Evolutionary conservation across 495 filamentous ascomycete genomes (phyloP), one percentile per base, ranked within the genome.

Genomic region (Melanomma pulvis-pyrius): DNA sequence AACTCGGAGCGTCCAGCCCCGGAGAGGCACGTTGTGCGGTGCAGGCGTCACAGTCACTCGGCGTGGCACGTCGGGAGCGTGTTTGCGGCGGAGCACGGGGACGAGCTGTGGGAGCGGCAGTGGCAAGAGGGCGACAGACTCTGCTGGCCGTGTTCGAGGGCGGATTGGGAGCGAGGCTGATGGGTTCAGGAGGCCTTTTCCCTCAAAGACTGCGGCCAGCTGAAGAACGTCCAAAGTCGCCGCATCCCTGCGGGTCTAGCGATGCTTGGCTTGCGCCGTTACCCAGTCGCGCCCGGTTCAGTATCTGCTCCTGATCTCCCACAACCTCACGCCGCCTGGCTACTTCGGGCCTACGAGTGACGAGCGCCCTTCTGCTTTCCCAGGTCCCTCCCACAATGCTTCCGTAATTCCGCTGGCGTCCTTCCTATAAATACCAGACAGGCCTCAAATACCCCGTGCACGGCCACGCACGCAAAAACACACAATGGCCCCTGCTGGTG

Each of bases 111-210:
- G 53, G 41, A 22, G 21, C n/a, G 32, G 21, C 17, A 26, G 2
- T 28, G 29, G 51, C 28, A 11, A 25, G 28, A 29, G 8, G 2
- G 51, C 51, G 24, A 26, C 53, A 57, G 30, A 44, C 19, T 17
- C 4, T 57, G 53, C 53, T 41, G 32, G 53, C 30, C 21, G 25
- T 15, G 32, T 25, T 54, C 26, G 51, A 24, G 41, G 29, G 52
- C 11, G 26, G 15, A 17, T 4, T 57, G 12, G 48, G 25, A 44
- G 22, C 28, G 46, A 22, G 39, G 51, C 34, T 65, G 62, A 36
- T 55, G 62, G 29, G 26, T 65, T 59, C 52, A 59, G 62, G 54
- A 59, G 52, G 21, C 21, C 48, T 64, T 64, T 49, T 61, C 28
- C 26, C 25, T 34, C 9, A 1, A 61, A 17, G 46, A 30, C 50